phyloP scores from a whole-genome alignment of 2,329 filamentous ascomycete species.

The Beauveria medogensis region DNA sequence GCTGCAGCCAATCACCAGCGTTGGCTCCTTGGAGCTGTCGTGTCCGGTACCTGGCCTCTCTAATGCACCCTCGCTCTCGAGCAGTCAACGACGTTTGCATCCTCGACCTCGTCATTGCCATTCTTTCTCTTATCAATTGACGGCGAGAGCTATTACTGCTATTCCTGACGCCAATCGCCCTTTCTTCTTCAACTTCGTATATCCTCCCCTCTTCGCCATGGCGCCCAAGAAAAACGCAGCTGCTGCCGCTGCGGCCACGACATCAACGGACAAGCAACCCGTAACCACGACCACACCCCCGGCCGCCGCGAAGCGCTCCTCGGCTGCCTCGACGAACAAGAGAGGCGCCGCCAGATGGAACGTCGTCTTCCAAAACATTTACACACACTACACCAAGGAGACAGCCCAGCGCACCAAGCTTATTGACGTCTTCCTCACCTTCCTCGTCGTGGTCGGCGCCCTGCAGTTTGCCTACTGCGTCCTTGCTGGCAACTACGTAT shows the following conservation, averaged over 20 bases:
- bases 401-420: conserved; percentile 90
- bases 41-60: conserved; percentile 20
- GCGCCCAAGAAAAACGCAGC: conserved; percentile 42
- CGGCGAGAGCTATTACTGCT: background rate
- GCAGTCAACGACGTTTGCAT: background rate
- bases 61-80: conserved; percentile 16
- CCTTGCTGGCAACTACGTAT: conserved; percentile 86
- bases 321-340: conserved; percentile 18
- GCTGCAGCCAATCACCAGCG: conserved; percentile 23
- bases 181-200: background rate
- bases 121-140: background rate
- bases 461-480: conserved; percentile 92
- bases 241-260: conserved; percentile 22
- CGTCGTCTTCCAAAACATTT: conserved; percentile 61
- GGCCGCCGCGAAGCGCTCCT: conserved; percentile 12
- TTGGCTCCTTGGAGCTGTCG: conserved; percentile 27
- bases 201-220: conserved; percentile 27
- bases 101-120: background rate
- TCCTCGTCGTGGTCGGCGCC: conserved; percentile 76
- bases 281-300: conserved; percentile 25
- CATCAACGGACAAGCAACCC: conserved; percentile 35
- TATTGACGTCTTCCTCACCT: conserved; percentile 83
- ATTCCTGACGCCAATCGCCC: background rate
- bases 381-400: conserved; percentile 67
- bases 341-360: conserved; percentile 32